A percentile compares a stretch with the other conserved stretches of the same genome.
Conservation (phyloP, 371 early-diverging fungal species). For the Mortierella sp. region DNA sequence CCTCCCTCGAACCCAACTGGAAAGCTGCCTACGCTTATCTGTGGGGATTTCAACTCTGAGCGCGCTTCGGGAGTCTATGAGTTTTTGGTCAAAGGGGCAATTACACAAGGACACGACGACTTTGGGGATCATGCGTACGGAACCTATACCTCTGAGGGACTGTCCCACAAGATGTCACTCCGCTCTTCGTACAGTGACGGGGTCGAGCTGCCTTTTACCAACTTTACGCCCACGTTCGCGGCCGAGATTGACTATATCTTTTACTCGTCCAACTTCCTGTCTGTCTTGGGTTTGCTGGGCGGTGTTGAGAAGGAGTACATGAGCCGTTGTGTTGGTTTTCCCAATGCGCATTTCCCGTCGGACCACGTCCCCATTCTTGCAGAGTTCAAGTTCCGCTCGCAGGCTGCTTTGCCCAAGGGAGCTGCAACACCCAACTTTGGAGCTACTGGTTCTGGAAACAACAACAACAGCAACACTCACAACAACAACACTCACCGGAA, state of each 20-base stretch:
- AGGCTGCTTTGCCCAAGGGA: constrained; percentile 23
- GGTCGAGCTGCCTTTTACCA: constrained; percentile 92
- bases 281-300: constrained; percentile 88
- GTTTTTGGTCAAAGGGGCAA: constrained; percentile 78
- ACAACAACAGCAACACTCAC: constrained; percentile 4
- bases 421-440: constrained; percentile 48
- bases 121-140: constrained; percentile 88
- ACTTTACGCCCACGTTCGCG: constrained; percentile 92
- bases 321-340: constrained; percentile 91
- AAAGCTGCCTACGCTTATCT: constrained; percentile 79
- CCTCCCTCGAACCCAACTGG: constrained; percentile 53
- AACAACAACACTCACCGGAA: constrained; percentile 14
- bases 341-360: constrained; percentile 94
- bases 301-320: constrained; percentile 89
- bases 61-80: constrained; percentile 95
- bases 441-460: constrained; percentile 19
- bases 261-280: constrained; percentile 84
- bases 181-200: constrained; percentile 87
- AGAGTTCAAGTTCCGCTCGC: constrained; percentile 48
- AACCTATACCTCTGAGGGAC: constrained; percentile 87
- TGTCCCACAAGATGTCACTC: constrained; percentile 84
- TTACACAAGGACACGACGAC: constrained; percentile 88
- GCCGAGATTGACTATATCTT: constrained; percentile 99
- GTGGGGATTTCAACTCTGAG: constrained; percentile 98
- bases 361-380: constrained; percentile 76